phyloP scores from a whole-genome alignment of 768 basidiomycete species.

The Russula brevipes region DNA sequence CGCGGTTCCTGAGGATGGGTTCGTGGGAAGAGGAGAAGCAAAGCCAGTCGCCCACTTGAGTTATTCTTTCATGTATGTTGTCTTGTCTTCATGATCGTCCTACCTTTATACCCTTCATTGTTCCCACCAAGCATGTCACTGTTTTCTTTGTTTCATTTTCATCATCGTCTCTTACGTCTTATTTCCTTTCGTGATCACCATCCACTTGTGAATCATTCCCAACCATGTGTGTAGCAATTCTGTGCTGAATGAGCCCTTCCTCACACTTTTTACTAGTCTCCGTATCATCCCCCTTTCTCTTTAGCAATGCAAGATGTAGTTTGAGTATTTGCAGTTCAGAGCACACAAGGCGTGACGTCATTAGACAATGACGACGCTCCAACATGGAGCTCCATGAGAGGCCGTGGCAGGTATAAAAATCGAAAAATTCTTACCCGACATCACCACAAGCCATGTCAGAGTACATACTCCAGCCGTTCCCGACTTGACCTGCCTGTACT shows the following conservation, averaged over 20 bases:
- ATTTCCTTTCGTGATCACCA: not conserved
- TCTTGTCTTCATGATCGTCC: slow-evolving; percentile 9
- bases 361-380: not conserved
- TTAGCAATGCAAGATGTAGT: slow-evolving; percentile 4
- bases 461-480: not conserved
- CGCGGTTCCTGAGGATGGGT: slow-evolving; percentile 75
- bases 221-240: slow-evolving; percentile 12
- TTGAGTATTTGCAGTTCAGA: not conserved
- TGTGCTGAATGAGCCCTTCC: slow-evolving; percentile 3
- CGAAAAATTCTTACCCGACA: not conserved
- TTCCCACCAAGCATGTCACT: slow-evolving; percentile 8
- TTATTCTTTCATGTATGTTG: slow-evolving; percentile 17
- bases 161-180: not conserved
- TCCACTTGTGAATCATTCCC: slow-evolving; percentile 4
- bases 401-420: not conserved
- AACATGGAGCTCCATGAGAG: not conserved
- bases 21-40: slow-evolving; percentile 56
- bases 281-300: slow-evolving; percentile 1
- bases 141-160: not conserved
- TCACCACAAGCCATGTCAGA: slow-evolving; percentile 3
- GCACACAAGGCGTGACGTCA: slow-evolving; percentile 6
- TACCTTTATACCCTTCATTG: slow-evolving; percentile 23
- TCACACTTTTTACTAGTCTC: not conserved
- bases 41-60: slow-evolving; percentile 20
- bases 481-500: not conserved